Evolutionary conservation across 345 rosid genomes (phyloP).

Genomic region (Bruguiera gymnorhiza): DNA sequence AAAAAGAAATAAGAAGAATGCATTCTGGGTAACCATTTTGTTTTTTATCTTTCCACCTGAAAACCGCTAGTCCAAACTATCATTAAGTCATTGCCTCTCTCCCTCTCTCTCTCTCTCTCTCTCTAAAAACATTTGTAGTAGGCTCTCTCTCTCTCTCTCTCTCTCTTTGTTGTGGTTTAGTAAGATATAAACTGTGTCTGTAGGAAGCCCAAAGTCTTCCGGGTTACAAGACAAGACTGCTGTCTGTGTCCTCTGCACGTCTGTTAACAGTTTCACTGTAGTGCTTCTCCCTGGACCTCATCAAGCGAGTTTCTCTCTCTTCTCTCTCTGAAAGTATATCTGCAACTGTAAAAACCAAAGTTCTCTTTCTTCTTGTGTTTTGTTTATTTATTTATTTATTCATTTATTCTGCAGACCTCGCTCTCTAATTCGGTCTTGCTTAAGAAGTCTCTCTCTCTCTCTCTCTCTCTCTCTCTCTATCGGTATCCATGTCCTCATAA

Average conservation of each 20-base stretch:
- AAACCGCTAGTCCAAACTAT: conserved; percentile 15
- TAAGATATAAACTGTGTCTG: no score
- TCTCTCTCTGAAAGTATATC: neutral
- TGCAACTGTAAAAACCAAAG: neutral
- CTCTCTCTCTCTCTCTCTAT: conserved; percentile 13
- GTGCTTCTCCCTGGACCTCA: no score
- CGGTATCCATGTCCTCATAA: conserved; percentile 32
- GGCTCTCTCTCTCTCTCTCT: no score
- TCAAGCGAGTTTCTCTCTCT: neutral
- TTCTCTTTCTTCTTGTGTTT: no score
- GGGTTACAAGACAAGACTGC: no score
- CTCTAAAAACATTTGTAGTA: neutral
- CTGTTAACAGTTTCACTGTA: no score
- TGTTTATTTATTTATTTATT: no score
- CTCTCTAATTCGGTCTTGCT: no score
- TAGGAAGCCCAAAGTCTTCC: no score
- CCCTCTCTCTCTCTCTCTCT: neutral
- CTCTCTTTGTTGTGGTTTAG: no score
- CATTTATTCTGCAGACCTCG: no score
- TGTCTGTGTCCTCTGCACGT: no score
- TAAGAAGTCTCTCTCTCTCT: neutral
- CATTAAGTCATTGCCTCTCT: neutral
- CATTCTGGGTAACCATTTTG: conserved; percentile 15
- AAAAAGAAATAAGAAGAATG: neutral
- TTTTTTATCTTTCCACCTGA: conserved; percentile 15